Conservation (phyloP, 2,329 filamentous ascomycete genomes). For the Diaporthe vexans region DNA sequence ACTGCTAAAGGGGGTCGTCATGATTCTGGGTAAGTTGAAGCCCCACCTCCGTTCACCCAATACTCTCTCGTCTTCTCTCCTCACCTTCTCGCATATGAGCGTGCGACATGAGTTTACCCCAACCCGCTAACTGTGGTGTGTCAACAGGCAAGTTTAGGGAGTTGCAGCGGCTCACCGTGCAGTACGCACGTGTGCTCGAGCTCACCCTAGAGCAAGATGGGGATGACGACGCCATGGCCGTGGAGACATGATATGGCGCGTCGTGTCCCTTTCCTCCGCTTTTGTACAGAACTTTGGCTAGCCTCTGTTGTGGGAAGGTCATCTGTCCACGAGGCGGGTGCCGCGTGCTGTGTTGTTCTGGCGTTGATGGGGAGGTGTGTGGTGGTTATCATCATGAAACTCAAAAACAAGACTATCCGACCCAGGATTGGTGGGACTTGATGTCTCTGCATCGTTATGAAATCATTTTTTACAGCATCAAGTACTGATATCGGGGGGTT, state of each 20-base stretch:
- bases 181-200: constrained; percentile 88
- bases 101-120: neutral
- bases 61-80: no score
- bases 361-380: neutral
- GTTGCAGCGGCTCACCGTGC: constrained; percentile 92
- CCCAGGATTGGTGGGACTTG: neutral
- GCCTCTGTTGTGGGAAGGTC: neutral
- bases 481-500: neutral
- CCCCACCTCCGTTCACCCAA: neutral
- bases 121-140: constrained; percentile 50
- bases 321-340: neutral
- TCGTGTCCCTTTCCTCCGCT: no score
- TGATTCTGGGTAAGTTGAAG: constrained; percentile 84
- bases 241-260: constrained; percentile 47
- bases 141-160: constrained; percentile 90
- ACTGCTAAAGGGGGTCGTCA: constrained; percentile 88
- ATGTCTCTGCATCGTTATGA: neutral
- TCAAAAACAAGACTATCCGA: neutral
- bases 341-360: neutral
- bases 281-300: neutral
- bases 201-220: constrained; percentile 63
- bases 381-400: constrained; percentile 3
- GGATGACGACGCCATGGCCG: constrained; percentile 60
- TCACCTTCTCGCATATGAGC: neutral
- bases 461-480: neutral